phyloP scores from a whole-genome alignment of 2,329 filamentous ascomycete genomes.

The Diaporthe helianthi region DNA sequence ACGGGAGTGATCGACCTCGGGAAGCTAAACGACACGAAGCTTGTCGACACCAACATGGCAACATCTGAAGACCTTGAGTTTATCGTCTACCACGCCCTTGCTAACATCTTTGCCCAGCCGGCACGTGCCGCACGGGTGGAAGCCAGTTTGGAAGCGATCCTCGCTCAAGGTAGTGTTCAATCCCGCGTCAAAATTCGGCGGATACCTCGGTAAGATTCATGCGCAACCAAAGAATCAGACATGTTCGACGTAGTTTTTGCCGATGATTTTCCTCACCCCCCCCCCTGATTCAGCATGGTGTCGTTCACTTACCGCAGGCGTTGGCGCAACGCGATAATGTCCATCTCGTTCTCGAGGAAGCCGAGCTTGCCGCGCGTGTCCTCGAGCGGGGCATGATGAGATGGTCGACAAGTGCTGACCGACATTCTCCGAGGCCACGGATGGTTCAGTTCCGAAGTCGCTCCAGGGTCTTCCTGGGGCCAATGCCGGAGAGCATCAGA shows the following conservation, averaged over 20 bases:
- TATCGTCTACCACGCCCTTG: constrained; percentile 59
- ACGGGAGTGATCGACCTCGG: constrained; percentile 62
- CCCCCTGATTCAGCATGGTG: constrained; percentile 62
- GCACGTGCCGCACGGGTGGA: constrained; percentile 63
- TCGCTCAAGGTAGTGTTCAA: constrained; percentile 65
- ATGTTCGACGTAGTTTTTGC: constrained; percentile 61
- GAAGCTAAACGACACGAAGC: constrained; percentile 64
- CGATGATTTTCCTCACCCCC: constrained; percentile 61
- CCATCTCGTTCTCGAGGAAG: constrained; percentile 63
- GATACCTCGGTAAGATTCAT: too few species aligned
- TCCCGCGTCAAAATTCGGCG: constrained; percentile 58
- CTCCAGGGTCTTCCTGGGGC: constrained; percentile 60
- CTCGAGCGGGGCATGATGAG: constrained; percentile 65
- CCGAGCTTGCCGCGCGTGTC: constrained; percentile 67
- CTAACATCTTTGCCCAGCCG: constrained; percentile 59
- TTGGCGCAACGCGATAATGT: constrained; percentile 64
- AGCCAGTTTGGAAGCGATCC: constrained; percentile 65
- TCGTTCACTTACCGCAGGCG: constrained; percentile 64
- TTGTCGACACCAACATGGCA: constrained; percentile 59
- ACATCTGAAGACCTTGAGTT: constrained; percentile 61
- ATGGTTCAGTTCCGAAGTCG: constrained; percentile 58
- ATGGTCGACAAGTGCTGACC: constrained; percentile 71
- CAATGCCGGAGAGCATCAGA: constrained; percentile 70
- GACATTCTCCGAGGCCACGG: constrained; percentile 66
- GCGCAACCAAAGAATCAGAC: too few species aligned